Evolutionary conservation across 1,139 yeast species (phyloP).

Genomic region (Zygoascus meyerae): DNA sequence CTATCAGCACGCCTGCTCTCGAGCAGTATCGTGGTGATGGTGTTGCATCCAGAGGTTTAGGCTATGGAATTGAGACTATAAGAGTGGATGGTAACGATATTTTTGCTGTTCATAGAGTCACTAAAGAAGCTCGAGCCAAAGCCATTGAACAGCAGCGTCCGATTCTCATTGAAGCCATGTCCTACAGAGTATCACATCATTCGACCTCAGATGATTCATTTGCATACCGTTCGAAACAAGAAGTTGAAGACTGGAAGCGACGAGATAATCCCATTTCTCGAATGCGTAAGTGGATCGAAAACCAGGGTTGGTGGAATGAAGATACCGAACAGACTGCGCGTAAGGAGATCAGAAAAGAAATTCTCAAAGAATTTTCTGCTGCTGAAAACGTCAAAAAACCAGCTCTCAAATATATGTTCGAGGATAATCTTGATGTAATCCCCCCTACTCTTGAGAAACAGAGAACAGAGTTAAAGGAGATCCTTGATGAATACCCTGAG

Average conservation of each 20-base stretch:
- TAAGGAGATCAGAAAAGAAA: conserved; percentile 23
- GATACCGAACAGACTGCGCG: conserved; percentile 27
- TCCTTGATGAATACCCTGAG: conserved; percentile 31
- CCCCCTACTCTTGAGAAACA: conserved; percentile 28
- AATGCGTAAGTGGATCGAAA: conserved; percentile 33
- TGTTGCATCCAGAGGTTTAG: conserved; percentile 33
- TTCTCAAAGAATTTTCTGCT: conserved; percentile 28
- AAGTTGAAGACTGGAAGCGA: conserved; percentile 36
- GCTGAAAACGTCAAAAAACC: conserved; percentile 34
- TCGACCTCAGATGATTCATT: conserved; percentile 37
- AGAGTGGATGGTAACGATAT: conserved; percentile 36
- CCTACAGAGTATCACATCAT: conserved; percentile 36
- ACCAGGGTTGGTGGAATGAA: conserved; percentile 31
- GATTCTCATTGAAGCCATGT: conserved; percentile 35
- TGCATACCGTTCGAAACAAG: conserved; percentile 33
- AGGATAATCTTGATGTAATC: conserved; percentile 25
- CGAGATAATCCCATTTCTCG: conserved; percentile 34
- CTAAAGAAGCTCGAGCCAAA: conserved; percentile 28
- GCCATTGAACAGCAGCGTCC: conserved; percentile 32
- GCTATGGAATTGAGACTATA: conserved; percentile 35
- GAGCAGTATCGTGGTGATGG: conserved; percentile 38
- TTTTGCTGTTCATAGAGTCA: conserved; percentile 33
- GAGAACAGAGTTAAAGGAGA: conserved; percentile 27
- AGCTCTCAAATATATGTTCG: conserved; percentile 26
- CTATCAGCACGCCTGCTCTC: conserved; percentile 34